Percentiles rank a stretch among this genome's conserved stretches.
These are phyloP conservation scores for Nadsonia fulvescens DNA, from an alignment of 805 yeast genomes.

Conservation along the genomic window DNA sequence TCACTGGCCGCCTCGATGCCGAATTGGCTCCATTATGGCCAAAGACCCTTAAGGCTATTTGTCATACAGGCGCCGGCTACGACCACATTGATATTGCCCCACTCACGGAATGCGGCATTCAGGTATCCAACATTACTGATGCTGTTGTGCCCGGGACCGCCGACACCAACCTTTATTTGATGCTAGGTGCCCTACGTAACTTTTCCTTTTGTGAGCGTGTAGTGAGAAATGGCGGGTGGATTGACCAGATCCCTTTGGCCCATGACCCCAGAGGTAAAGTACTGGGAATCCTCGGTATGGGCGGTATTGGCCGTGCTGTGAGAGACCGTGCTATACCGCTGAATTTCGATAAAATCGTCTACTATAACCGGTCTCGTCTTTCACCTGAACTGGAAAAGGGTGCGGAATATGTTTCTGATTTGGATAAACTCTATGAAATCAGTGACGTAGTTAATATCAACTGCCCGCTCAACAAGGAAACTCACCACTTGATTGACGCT, in stretches of 20 bases:
- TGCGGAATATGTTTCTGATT: slow-evolving; percentile 24
- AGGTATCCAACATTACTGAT: slow-evolving; percentile 34
- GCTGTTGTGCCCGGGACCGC: slow-evolving; percentile 40
- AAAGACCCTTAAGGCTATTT: slow-evolving; percentile 23
- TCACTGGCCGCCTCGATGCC: slow-evolving; percentile 27
- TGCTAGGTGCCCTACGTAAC: slow-evolving; percentile 35
- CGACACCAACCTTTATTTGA: slow-evolving; percentile 32
- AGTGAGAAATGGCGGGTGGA: slow-evolving; percentile 30
- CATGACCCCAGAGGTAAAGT: slow-evolving; percentile 31
- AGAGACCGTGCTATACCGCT: slow-evolving; percentile 32
- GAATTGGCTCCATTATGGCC: slow-evolving; percentile 25
- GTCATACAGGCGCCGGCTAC: slow-evolving; percentile 42
- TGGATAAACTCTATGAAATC: slow-evolving; percentile 28
- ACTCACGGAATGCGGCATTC: slow-evolving; percentile 25
- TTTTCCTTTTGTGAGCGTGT: slow-evolving; percentile 24
- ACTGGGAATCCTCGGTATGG: slow-evolving; percentile 44
- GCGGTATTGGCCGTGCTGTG: slow-evolving; percentile 43
- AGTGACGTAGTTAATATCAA: slow-evolving; percentile 33
- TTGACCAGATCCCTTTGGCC: slow-evolving; percentile 26
- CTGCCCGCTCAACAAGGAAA: slow-evolving; percentile 34
- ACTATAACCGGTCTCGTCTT: slow-evolving; percentile 33
- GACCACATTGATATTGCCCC: slow-evolving; percentile 30
- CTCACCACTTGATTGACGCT: slow-evolving; percentile 30
- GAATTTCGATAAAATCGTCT: slow-evolving; percentile 31
- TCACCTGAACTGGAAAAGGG: slow-evolving; percentile 29